Base-by-base conservation (phyloP, 176 grass and related monocot species). In the Coix lacrymajobi region DNA sequence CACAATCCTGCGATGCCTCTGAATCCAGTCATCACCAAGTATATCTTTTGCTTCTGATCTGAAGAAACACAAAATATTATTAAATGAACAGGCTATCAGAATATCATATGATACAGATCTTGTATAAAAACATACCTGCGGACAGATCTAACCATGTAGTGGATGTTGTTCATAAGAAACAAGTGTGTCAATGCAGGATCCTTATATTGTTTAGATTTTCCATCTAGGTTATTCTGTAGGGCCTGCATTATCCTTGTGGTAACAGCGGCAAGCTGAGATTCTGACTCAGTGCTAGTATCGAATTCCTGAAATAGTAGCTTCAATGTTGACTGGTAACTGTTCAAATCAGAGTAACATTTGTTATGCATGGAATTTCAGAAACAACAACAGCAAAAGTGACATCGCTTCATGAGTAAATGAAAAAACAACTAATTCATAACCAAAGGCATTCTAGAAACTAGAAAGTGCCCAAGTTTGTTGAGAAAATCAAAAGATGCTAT, bases 31-130 rank as follows among this genome's bases (percentile, higher is more conserved):
- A 87, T 98, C 96, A 76, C 96, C 96, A 66, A 98, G 86, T 88
- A 98, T 89, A 88, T 98, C 96, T 46, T 98, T 98, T 39, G 92
- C 96, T 93, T 95, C 96, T 85, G 96, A 98, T 87, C 96, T 98
- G 80, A 82, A 58, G 22, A 15, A 78, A 66, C 62, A 80, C 16
- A 85, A 26, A 1, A 63, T 17, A 66, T 60, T 29, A 31, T 32
- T 49, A 41, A 65, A 71, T 81, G 29, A 75, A 36, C 69, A 73
- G 4, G 31, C 51, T 34, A 52, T 75, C n/a, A 34, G 2, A 77
- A 66, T 8, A 72, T 15, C 43, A 25, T 71, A 30, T 0, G 65
- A 87, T 62, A 16, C 34, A 28, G 17, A 73, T 62, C 62, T 44
- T 61, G 28, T 20, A 81, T 71, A 37, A 56, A 75, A 66, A 74